Evolutionary conservation across 2,329 filamentous ascomycete genomes (phyloP), one percentile per base, ranked within the genome.

Genomic region (Colletotrichum lini): DNA sequence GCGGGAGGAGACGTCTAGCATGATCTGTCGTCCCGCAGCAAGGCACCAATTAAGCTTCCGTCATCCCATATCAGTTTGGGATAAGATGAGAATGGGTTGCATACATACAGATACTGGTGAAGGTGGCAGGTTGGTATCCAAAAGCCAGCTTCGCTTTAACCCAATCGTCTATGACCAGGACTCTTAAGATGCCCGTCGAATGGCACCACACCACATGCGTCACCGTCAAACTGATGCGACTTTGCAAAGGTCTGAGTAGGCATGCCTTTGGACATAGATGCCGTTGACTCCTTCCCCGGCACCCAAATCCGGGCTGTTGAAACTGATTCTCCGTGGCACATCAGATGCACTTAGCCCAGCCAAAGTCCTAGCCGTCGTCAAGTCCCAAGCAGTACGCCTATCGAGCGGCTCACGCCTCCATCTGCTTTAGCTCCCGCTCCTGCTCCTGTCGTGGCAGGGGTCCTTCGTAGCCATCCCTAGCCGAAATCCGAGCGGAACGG

Each of bases 41-140:
- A 23, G 15, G 16, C 56, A 23, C 13, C 16, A 4, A 26, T 30
- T n/a, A 61, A 59, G 65, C 47, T 70, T 70, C 63, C 45, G 63
- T 38, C 67, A 70, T 70, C 67, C 26, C 35, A 70, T 61, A 35
- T 49, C 10, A 40, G 35, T 18, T 12, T 4, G 40, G 45, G 45
- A 21, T 26, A 65, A 26, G 21, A 21, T 12, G 12, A 30, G 16
- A 35, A 16, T 45, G 35, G 30, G 38, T 4, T 30, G 16, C 15
- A 30, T 16, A 47, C 18, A 18, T 13, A 45, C 21, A 16, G 35
- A 10, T 38, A 38, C 35, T 38, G 35, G 35, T 38, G 35, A 38
- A 38, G 35, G 9, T 3, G 12, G 35, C 3, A 38, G 35, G 35
- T 38, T 10, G 35, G 35, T 38, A 10, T 38, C 35, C 8, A 38